Evolutionary conservation across 768 basidiomycete species (phyloP).

Genomic region (Lentinula lateritia): DNA sequence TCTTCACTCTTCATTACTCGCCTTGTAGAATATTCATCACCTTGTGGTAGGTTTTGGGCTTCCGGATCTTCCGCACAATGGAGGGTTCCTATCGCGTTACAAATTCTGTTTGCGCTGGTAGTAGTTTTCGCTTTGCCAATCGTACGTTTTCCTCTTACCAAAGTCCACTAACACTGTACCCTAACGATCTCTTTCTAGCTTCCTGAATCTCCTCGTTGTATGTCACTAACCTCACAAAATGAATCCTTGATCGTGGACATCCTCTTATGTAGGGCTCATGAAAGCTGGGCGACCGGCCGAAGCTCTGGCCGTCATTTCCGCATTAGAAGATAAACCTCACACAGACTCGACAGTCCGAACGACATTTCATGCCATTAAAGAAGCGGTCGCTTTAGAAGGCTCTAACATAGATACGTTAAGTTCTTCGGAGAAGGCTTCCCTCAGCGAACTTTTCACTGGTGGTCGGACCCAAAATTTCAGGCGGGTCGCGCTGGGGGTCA

Average conservation of each 20-base stretch:
- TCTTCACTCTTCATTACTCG: slow-evolving; percentile 1
- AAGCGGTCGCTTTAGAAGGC: slow-evolving; percentile 42
- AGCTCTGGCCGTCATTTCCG: slow-evolving; percentile 57
- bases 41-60: slow-evolving; percentile 39
- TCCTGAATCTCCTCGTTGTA: slow-evolving; percentile 55
- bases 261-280: slow-evolving; percentile 36
- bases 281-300: slow-evolving; percentile 50
- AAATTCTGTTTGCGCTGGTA: slow-evolving; percentile 49
- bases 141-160: slow-evolving; percentile 25
- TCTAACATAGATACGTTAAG: slow-evolving; percentile 4
- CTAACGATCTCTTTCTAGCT: slow-evolving; percentile 26
- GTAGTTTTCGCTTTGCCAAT: slow-evolving; percentile 46
- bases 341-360: slow-evolving; percentile 41
- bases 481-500: slow-evolving; percentile 47
- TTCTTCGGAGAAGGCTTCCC: slow-evolving; percentile 21
- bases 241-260: not conserved
- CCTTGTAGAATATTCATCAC: not conserved
- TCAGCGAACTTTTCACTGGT: slow-evolving; percentile 49
- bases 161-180: not conserved
- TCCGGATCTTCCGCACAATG: slow-evolving; percentile 49
- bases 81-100: slow-evolving; percentile 58
- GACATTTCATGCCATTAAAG: slow-evolving; percentile 49
- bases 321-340: slow-evolving; percentile 46
- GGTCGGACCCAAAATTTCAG: slow-evolving; percentile 60
- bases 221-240: slow-evolving; percentile 3